Evolutionary conservation across 1,139 yeast genomes (phyloP).

Genomic region (Suhomyces yuchorum): DNA sequence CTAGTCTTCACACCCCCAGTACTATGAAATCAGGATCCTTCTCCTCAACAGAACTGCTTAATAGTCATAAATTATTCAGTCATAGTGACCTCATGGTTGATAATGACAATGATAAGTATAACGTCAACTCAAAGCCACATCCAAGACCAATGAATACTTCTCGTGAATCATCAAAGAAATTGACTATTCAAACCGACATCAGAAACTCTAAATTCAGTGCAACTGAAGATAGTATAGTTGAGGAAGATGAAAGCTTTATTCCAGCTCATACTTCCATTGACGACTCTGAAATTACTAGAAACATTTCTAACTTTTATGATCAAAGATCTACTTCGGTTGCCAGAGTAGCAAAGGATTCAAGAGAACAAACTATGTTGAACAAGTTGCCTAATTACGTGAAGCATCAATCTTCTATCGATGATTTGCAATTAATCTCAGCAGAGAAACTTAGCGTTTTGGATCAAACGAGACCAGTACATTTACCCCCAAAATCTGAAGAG

Average conservation of each 20-base stretch:
- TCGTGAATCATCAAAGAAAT: constrained; percentile 21
- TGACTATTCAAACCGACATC: constrained; percentile 12
- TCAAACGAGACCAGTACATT: constrained; percentile 49
- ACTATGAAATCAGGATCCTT: constrained; percentile 7
- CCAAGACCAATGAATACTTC: constrained; percentile 20
- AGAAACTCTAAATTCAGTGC: constrained; percentile 11
- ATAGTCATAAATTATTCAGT: constrained; percentile 14
- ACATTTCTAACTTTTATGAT: constrained; percentile 41
- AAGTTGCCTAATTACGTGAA: constrained; percentile 44
- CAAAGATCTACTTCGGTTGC: constrained; percentile 41
- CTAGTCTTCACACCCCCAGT: constrained; percentile 9
- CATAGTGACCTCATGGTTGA: constrained; percentile 34
- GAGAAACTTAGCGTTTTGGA: constrained; percentile 44
- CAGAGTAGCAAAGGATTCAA: constrained; percentile 31
- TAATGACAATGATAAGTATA: constrained; percentile 31
- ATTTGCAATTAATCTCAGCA: constrained; percentile 42
- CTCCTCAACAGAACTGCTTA: constrained; percentile 3
- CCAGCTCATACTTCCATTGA: constrained; percentile 16
- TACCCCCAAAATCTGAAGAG: constrained; percentile 42
- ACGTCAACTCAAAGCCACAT: constrained; percentile 16
- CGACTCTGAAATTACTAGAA: constrained; percentile 38
- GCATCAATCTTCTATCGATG: constrained; percentile 48
- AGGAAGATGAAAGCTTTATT: constrained; percentile 20
- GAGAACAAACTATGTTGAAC: constrained; percentile 40
- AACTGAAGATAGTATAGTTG: constrained; percentile 23